Evolutionary conservation across 768 basidiomycete species (phyloP), one percentile per base, ranked within the genome.

Genomic region (Termitomyces sp.): DNA sequence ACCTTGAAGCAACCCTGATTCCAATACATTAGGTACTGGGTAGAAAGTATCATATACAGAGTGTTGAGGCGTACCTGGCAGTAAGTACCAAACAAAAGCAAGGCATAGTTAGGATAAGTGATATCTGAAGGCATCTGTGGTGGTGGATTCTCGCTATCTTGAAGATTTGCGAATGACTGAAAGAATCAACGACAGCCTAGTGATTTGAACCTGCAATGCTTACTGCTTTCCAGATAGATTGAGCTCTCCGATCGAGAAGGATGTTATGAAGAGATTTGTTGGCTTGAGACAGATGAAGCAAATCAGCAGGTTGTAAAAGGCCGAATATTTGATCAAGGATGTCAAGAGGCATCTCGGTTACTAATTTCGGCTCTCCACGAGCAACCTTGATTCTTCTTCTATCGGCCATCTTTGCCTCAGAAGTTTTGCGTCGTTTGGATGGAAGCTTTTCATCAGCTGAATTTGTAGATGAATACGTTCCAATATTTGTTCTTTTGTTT

Each of bases 271-370:
- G 63, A 1, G 60, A 62, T 61, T 74, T 74, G 33, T 64, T 72
- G 3, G 77, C 69, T 42, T 72, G 62, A 0, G 76, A 70, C 5
- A 79, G 67, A 51, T 68, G 64, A 20, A 81, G 65, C 9, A 80
- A 61, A 57, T 80, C 77, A 10, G 64, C 22, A 28, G 77, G 76
- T 26, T 71, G 56, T 8, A 79, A 64, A 33, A 73, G 64, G 8
- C 67, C 60, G 59, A 76, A 72, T 24, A 77, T 75, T 69, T 80
- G 69, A n/a, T 68, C 60, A 10, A 73, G 64, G 12, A 73, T 62
- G 47, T 74, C 73, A 36, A 73, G 28, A 5, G 72, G 72, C 52
- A 73, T 68, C 55, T 74, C 72, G 9, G 67, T 71, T 49, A 73
- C 64, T 28, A 64, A 49, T 31, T 60, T 62, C 33, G 72, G 60